Evolutionary conservation across 129 eudicot species (phyloP), one percentile per base, ranked within the genome.

Genomic region (Pulicaria dysenterica): DNA sequence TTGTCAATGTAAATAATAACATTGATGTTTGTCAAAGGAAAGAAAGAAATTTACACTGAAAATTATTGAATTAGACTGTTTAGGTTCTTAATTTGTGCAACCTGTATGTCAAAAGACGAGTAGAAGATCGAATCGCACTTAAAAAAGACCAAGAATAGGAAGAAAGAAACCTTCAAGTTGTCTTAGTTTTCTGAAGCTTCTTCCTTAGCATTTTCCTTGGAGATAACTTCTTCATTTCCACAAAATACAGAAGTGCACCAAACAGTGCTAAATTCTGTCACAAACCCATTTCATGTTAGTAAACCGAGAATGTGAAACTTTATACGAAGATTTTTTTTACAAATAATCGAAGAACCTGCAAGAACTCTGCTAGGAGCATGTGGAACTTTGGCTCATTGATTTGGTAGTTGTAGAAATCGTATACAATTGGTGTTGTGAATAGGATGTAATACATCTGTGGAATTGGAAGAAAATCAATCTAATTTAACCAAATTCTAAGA

Each of bases 211-310:
- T 80, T 64, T 74, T 85, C 80, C 95, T 83, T 38, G 80, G 70
- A 53, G 80, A 70, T 46, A 82, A 79, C 77, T 79, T 88, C 88
- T 88, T 91, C 95, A 91, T 86, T 49, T 85, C 97, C 10, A 91
- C 53, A 67, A 83, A 88, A 70, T 46, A 91, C 0, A 91, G 73
- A 85, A 91, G 83, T 24, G 97, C 95, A 4, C 97, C 97, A 7
- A 87, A 43, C 5, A 83, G 72, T 14, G 96, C 95, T 64, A 83
- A 38, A 13, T 63, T 42, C 96, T 90, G 84, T 76, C 58, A 49
- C 63, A 82, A 54, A 19, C 6, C 3, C 5, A 6, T 1, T 24
- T 57, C 24, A 8, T 57, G 55, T 70, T 55, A 48, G 49, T 58
- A 16, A 44, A 44, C 11, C 17, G 16, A 13, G 64, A n/a, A 61